phyloP scores from a whole-genome alignment of 1,284 basidiomycete genomes.

The Ganoderma sp. region DNA sequence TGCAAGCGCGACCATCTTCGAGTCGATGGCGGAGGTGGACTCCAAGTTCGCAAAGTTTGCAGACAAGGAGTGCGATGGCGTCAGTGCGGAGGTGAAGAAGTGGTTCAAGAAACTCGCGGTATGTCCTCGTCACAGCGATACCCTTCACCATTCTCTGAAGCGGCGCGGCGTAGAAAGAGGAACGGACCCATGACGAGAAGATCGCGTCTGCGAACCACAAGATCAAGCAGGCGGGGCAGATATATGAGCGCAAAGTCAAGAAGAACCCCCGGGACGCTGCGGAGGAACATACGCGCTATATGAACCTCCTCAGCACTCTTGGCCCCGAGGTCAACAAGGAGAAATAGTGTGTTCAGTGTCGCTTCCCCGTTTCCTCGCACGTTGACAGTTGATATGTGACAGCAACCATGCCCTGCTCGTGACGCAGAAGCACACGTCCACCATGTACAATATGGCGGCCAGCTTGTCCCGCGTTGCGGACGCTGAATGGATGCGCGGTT shows the following conservation, averaged over 20 bases:
- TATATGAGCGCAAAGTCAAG: slow-evolving; percentile 80
- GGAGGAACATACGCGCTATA: slow-evolving; percentile 79
- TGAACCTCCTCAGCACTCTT: slow-evolving; percentile 71
- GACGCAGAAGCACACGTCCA: slow-evolving; percentile 63
- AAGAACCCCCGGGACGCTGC: slow-evolving; percentile 68
- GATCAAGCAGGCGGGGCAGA: slow-evolving; percentile 77
- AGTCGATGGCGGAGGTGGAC: slow-evolving; percentile 71
- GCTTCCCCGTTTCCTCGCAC: slow-evolving; percentile 5
- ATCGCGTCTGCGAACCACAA: slow-evolving; percentile 71
- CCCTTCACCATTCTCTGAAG: slow-evolving; percentile 2
- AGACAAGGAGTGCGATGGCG: slow-evolving; percentile 71
- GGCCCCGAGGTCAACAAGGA: slow-evolving; percentile 80
- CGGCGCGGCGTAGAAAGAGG: slow-evolving; percentile 64
- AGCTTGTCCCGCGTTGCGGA: slow-evolving; percentile 73
- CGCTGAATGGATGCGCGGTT: slow-evolving; percentile 75
- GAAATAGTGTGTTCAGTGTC: slow-evolving; percentile 61
- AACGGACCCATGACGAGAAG: slow-evolving; percentile 74
- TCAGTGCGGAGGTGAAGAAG: slow-evolving; percentile 75
- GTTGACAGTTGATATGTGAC: slow-evolving; percentile 18
- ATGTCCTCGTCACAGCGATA: slow-evolving; percentile 27
- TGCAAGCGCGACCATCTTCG: slow-evolving; percentile 68
- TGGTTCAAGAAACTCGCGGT: slow-evolving; percentile 85
- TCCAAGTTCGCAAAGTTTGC: slow-evolving; percentile 73
- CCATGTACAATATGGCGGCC: slow-evolving; percentile 66
- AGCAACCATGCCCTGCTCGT: slow-evolving; percentile 72